Conservation (phyloP, 1,284 basidiomycete genomes). For the Ceratobasidium sp. region DNA sequence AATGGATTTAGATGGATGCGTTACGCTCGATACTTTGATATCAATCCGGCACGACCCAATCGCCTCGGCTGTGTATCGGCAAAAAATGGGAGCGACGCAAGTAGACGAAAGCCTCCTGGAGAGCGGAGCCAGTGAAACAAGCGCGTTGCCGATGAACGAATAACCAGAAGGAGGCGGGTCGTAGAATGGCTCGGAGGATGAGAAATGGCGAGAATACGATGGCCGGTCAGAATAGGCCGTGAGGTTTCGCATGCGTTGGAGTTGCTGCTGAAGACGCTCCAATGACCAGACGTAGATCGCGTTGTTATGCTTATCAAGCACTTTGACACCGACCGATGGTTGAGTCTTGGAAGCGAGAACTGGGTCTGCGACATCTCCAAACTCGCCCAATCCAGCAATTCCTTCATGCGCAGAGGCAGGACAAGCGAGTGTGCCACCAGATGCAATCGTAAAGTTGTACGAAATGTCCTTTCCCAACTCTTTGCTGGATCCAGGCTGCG, state of each 20-base stretch:
- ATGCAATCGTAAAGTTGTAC: conserved; percentile 91
- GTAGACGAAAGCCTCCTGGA: conserved; percentile 78
- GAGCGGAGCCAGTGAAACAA: conserved; percentile 83
- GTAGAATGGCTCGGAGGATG: conserved; percentile 91
- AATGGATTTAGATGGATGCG: conserved; percentile 65
- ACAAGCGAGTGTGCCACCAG: conserved; percentile 79
- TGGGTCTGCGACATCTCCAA: conserved; percentile 90
- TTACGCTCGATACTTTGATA: conserved; percentile 76
- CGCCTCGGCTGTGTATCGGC: conserved; percentile 89
- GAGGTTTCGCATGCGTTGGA: conserved; percentile 93
- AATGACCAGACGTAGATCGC: conserved; percentile 93
- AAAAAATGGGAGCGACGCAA: conserved; percentile 84
- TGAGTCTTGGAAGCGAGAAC: conserved; percentile 73
- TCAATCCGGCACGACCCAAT: conserved; percentile 90
- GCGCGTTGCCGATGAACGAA: conserved; percentile 89
- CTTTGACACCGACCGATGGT: conserved; percentile 88
- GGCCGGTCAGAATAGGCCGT: conserved; percentile 93
- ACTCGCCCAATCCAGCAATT: conserved; percentile 87
- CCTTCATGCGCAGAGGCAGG: conserved; percentile 86
- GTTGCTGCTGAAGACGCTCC: conserved; percentile 84
- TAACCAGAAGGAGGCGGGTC: conserved; percentile 83
- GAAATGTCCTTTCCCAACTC: conserved; percentile 84
- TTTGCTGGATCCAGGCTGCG: conserved; percentile 60
- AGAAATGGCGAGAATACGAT: conserved; percentile 91
- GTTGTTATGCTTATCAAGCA: conserved; percentile 84